Conservation (phyloP, 371 early-diverging fungal species). For the Apophysomyces trapeziformis region DNA sequence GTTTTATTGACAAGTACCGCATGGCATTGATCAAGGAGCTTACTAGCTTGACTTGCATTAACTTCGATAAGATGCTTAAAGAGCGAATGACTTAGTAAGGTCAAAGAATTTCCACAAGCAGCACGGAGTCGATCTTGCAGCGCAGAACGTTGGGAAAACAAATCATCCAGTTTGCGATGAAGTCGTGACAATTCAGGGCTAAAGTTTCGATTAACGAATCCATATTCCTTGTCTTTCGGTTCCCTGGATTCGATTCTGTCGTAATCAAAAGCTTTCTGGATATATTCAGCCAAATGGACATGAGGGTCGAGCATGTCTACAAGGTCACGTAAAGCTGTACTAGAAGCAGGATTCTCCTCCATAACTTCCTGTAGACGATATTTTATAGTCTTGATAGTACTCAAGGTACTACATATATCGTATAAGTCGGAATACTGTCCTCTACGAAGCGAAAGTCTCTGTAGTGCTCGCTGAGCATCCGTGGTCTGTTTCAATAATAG, state of each 20-base stretch:
- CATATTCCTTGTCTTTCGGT: slow-evolving; percentile 40
- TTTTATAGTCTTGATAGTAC: slow-evolving; percentile 36
- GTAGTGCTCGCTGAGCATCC: slow-evolving; percentile 75
- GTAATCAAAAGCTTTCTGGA: slow-evolving; percentile 51
- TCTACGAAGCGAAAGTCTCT: slow-evolving; percentile 67
- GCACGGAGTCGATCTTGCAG: slow-evolving; percentile 34
- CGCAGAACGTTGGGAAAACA: slow-evolving; percentile 25
- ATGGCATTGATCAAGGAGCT: slow-evolving; percentile 27
- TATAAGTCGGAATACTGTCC: slow-evolving; percentile 71
- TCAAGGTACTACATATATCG: slow-evolving; percentile 60
- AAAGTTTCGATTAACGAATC: slow-evolving; percentile 50
- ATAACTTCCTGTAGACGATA: not conserved
- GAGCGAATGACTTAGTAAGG: slow-evolving; percentile 33
- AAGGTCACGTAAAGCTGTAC: slow-evolving; percentile 18
- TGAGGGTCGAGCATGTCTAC: slow-evolving; percentile 38
- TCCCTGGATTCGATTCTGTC: slow-evolving; percentile 40
- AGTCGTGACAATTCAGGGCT: slow-evolving; percentile 26
- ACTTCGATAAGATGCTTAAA: slow-evolving; percentile 62
- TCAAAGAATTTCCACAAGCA: slow-evolving; percentile 44
- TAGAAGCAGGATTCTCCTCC: not conserved
- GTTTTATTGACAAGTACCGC: slow-evolving; percentile 42
- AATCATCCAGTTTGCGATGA: slow-evolving; percentile 29
- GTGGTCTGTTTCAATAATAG: slow-evolving; percentile 55
- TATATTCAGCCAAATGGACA: slow-evolving; percentile 27
- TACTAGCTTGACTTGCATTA: slow-evolving; percentile 34